Conservation (phyloP, 345 rosid genomes). For the Sisymbrium altissimum region DNA sequence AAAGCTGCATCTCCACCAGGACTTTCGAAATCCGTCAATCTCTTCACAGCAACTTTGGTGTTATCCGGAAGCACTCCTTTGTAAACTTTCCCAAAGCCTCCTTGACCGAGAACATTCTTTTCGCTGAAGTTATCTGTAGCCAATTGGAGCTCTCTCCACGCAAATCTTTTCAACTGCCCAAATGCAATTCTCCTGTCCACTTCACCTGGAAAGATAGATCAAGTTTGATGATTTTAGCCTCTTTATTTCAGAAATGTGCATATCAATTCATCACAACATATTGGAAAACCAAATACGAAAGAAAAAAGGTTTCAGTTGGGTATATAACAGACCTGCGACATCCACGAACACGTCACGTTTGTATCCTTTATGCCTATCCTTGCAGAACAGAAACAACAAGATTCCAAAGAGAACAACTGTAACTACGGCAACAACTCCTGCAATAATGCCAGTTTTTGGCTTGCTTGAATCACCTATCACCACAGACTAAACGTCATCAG, state of each 20-base stretch:
- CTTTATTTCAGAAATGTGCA: neutral
- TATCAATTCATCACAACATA: neutral
- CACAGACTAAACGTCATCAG: neutral
- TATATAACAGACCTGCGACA: conserved; percentile 61
- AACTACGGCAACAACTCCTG: conserved; percentile 68
- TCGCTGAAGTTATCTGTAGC: conserved; percentile 88
- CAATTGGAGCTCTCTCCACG: conserved; percentile 90
- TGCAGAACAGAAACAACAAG: conserved; percentile 52
- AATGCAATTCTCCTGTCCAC: conserved; percentile 91
- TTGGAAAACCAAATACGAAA: neutral
- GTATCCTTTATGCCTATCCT: conserved; percentile 58
- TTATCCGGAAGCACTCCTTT: conserved; percentile 78
- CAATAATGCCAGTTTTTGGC: conserved; percentile 62
- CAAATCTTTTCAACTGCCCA: conserved; percentile 86
- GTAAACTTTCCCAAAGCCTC: conserved; percentile 96
- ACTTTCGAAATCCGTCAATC: conserved; percentile 87
- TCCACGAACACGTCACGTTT: conserved; percentile 84
- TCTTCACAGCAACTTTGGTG: conserved; percentile 86
- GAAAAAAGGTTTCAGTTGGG: neutral
- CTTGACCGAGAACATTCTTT: conserved; percentile 88
- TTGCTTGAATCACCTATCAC: conserved; percentile 55
- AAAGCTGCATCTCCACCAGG: conserved; percentile 94
- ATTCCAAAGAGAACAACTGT: conserved; percentile 48
- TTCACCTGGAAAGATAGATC: conserved; percentile 56
- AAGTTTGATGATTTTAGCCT: neutral